phyloP scores from a whole-genome alignment of 2,329 filamentous ascomycete species.

The Zasmidium citrigriseum region DNA sequence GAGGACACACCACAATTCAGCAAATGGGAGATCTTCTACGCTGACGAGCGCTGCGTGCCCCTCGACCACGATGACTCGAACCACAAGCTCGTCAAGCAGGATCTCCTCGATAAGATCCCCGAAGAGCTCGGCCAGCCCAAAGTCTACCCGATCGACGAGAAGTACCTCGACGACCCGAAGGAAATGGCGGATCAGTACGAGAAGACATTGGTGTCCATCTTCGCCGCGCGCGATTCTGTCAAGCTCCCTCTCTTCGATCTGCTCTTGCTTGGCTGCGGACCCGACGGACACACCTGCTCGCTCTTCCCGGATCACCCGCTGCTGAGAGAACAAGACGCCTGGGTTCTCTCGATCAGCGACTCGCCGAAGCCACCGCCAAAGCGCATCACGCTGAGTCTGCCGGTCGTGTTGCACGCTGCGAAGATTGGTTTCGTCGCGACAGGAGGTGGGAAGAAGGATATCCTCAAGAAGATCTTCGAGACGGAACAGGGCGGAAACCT shows the following conservation, averaged over 20 bases:
- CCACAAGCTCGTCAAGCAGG: slow-evolving; percentile 81
- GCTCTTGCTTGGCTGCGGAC: slow-evolving; percentile 87
- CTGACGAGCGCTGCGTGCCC: slow-evolving; percentile 92
- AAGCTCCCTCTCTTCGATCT: slow-evolving; percentile 94
- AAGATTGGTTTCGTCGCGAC: slow-evolving; percentile 91
- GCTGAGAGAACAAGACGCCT: slow-evolving; percentile 81
- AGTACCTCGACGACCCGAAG: slow-evolving; percentile 73
- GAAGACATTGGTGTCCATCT: slow-evolving; percentile 78
- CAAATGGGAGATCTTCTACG: slow-evolving; percentile 98
- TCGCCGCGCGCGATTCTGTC: slow-evolving; percentile 90
- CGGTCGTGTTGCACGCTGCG: slow-evolving; percentile 83
- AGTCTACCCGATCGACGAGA: slow-evolving; percentile 76
- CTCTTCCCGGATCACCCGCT: slow-evolving; percentile 89
- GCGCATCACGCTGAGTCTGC: slow-evolving; percentile 88
- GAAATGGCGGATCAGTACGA: slow-evolving; percentile 95
- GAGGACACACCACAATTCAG: slow-evolving; percentile 72
- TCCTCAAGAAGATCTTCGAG: slow-evolving; percentile 92
- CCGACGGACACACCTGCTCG: slow-evolving; percentile 96
- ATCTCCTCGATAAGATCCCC: slow-evolving; percentile 87
- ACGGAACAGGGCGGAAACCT: slow-evolving; percentile 69
- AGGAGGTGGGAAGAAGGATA: slow-evolving; percentile 83
- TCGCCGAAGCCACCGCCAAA: slow-evolving; percentile 91
- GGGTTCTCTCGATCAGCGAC: slow-evolving; percentile 89
- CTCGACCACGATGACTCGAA: slow-evolving; percentile 93
- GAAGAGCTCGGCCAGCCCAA: slow-evolving; percentile 63